Evolutionary conservation across 345 rosid species (phyloP), one percentile per base, ranked within the genome.

Genomic region (Carallia pectinifolia): DNA sequence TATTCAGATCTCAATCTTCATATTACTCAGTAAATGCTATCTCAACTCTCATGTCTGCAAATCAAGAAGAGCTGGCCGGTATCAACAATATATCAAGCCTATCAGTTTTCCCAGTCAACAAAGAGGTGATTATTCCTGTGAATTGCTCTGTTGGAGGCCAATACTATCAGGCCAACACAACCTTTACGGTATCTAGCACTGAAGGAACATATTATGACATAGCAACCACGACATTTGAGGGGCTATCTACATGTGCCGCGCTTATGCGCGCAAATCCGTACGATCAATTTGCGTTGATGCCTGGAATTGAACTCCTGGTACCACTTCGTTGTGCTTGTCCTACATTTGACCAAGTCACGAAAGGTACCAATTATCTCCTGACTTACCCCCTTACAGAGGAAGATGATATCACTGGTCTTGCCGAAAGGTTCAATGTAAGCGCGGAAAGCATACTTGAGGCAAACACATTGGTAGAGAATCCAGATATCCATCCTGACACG

Each of bases 321-420:
- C 83, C 84, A 2, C 85, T 79, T 44, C 77, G 82, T 58, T 85
- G 87, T 69, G 87, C 89, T 68, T 85, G 87, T 74, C 85, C 84
- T 9, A 79, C 89, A 17, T 48, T 34, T 44, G 73, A 75, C 59
- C 92, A 85, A 50, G 56, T 71, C 29, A 29, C 1, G 23, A 68
- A 65, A 18, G 87, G 88, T 19, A 72, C 75, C 7, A 78, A 77
- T 38, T 85, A 69, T 71, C 70, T 87, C 27, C 65, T 87, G 39
- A 74, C 85, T 18, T 85, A 75, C 66, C 71, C 81, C 34, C 74
- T 85, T 31, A 64, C 48, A 33, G 44, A 69, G 69, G 76, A 67
- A 6, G 88, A 85, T 38, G 58, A 19, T 15, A 31, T 84, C 58
- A 33, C 38, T 34, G 65, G 59, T 36, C 71, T 82, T 37, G 78